Conservation (phyloP, 1,284 basidiomycete genomes). For the Cryptococcus amylolentus region DNA sequence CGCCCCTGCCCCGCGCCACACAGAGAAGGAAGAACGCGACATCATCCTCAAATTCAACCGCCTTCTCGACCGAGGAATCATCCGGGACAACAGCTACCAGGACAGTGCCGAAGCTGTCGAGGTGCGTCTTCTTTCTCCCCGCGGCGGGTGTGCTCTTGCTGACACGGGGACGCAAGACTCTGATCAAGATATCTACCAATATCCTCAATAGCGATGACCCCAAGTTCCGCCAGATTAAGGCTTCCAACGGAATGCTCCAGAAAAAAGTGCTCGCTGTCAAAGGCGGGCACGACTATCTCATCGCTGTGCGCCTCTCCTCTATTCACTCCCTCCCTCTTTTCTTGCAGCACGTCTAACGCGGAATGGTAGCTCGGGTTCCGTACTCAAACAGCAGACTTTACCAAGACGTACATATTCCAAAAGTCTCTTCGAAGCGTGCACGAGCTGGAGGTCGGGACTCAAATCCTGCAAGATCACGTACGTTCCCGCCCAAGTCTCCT, state of each 20-base stretch:
- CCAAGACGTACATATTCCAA: constrained; percentile 29
- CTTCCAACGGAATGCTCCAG: constrained; percentile 34
- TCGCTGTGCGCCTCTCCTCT: constrained; percentile 32
- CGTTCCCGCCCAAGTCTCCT: neutral
- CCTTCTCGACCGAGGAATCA: constrained; percentile 38
- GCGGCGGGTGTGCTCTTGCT: neutral
- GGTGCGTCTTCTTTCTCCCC: constrained; percentile 25
- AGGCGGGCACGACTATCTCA: constrained; percentile 44
- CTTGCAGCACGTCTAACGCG: neutral
- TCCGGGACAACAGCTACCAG: constrained; percentile 41
- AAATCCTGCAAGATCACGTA: constrained; percentile 36
- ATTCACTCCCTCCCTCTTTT: neutral
- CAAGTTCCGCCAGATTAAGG: constrained; percentile 39
- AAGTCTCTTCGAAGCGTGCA: constrained; percentile 31
- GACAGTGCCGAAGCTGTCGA: constrained; percentile 38
- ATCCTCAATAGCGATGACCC: constrained; percentile 35
- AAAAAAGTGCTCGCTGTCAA: constrained; percentile 36
- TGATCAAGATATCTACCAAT: constrained; percentile 43
- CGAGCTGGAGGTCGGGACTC: constrained; percentile 33
- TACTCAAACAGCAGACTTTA: constrained; percentile 33
- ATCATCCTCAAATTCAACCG: constrained; percentile 27
- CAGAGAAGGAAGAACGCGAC: constrained; percentile 32
- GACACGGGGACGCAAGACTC: constrained; percentile 27
- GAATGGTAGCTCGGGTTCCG: constrained; percentile 42
- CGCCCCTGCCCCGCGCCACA: neutral